A percentile compares a stretch with the other conserved stretches of the same genome.
Conservation (phyloP, 148 eudicot species). For the Fallopia convolvulus region DNA sequence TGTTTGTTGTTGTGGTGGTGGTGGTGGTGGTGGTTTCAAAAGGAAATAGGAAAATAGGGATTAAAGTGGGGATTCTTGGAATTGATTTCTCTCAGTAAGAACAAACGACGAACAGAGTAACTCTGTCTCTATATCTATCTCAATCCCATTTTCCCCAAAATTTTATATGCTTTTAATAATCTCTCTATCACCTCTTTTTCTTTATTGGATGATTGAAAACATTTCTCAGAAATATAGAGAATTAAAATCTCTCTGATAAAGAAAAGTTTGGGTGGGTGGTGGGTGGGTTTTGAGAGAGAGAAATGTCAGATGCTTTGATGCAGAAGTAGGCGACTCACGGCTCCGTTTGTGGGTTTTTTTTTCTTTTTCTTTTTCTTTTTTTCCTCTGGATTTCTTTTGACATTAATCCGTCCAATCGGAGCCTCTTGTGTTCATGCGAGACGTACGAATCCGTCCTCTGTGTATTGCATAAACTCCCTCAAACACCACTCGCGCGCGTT, state of each 20-base stretch:
- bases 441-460: no score
- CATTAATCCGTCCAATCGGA: no score
- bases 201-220: constrained; percentile 1
- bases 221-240: not conserved
- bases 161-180: not conserved
- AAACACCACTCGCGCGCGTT: no score
- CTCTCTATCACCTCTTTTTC: not conserved
- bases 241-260: not conserved
- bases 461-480: no score
- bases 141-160: not conserved
- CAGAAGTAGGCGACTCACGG: not conserved
- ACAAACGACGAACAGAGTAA: constrained; percentile 8
- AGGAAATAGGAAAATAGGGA: not conserved
- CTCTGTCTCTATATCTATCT: not conserved
- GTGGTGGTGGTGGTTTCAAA: no score
- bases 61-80: constrained; percentile 1
- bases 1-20: constrained; percentile 1
- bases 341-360: not conserved
- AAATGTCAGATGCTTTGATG: constrained; percentile 8
- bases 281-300: constrained; percentile 1
- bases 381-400: not conserved
- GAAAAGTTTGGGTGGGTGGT: not conserved
- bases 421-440: no score
- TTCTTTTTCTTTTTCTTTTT: not conserved
- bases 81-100: constrained; percentile 11